A percentile compares a stretch with the other conserved stretches of the same genome.
phyloP scores from a whole-genome alignment of 1,284 basidiomycete genomes.

The Butyriboletus appendiculatus region DNA sequence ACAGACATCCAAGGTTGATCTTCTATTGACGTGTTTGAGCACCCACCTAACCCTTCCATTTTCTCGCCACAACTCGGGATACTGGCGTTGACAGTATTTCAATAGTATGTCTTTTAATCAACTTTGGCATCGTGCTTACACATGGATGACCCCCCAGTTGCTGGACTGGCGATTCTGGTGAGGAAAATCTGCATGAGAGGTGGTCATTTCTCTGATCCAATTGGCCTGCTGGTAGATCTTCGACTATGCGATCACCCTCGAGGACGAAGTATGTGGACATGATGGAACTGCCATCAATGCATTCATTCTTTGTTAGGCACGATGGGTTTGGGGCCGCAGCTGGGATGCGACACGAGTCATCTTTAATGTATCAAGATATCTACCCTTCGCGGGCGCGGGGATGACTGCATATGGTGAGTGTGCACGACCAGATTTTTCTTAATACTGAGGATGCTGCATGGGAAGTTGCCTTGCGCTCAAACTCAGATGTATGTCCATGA shows the following conservation, averaged over 20 bases:
- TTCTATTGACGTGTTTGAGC: neutral
- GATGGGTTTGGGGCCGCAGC: slow-evolving; percentile 20
- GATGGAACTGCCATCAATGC: no score
- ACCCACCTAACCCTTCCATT: no score
- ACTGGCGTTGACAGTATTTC: slow-evolving; percentile 9
- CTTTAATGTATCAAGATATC: slow-evolving; percentile 21
- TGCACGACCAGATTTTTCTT: neutral
- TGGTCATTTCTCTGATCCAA: neutral
- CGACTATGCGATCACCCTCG: slow-evolving; percentile 19
- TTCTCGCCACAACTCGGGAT: neutral
- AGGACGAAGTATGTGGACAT: slow-evolving; percentile 14
- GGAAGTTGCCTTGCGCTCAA: slow-evolving; percentile 10
- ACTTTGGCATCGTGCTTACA: neutral
- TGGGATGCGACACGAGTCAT: slow-evolving; percentile 20
- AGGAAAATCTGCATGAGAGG: neutral
- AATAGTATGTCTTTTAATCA: slow-evolving; percentile 10
- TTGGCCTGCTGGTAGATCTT: slow-evolving; percentile 6
- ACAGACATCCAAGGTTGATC: slow-evolving; percentile 13
- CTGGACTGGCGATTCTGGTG: slow-evolving; percentile 17
- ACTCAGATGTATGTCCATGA: slow-evolving; percentile 6
- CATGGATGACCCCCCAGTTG: slow-evolving; percentile 2
- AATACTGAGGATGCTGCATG: neutral
- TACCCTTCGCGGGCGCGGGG: slow-evolving; percentile 19
- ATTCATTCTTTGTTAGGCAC: slow-evolving; percentile 2
- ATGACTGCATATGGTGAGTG: slow-evolving; percentile 17